These are phyloP conservation scores for Mucor lusitanicus DNA, from an alignment of 371 early-diverging fungal genomes.

Conservation along the genomic window DNA sequence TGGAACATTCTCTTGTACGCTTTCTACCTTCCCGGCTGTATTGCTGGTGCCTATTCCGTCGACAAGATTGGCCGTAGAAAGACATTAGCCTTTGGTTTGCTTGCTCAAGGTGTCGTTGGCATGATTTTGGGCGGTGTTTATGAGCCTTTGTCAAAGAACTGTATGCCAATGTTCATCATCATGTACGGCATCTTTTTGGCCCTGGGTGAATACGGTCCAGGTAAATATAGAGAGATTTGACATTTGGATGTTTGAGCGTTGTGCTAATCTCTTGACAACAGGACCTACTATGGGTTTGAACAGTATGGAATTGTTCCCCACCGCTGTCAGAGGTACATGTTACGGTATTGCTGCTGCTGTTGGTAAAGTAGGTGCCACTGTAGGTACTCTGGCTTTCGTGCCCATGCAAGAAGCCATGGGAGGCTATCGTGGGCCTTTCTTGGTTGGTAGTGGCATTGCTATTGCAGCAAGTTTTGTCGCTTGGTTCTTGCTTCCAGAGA, in stretches of 20 bases:
- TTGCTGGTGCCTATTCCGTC: conserved; percentile 54
- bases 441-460: conserved; percentile 42
- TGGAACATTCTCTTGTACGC: conserved; percentile 63
- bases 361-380: conserved; percentile 58
- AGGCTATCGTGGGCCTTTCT: conserved; percentile 40
- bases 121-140: conserved; percentile 60
- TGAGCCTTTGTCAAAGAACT: conserved; percentile 45
- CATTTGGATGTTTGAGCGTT: too few species aligned
- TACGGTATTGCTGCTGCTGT: conserved; percentile 66
- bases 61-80: conserved; percentile 62
- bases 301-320: conserved; percentile 59
- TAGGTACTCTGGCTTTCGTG: conserved; percentile 44
- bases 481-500: conserved; percentile 36
- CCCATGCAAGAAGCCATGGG: conserved; percentile 46
- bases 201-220: conserved; percentile 64
- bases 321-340: conserved; percentile 63
- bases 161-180: conserved; percentile 62
- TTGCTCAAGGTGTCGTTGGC: conserved; percentile 57
- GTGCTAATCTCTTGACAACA: too few species aligned
- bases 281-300: conserved; percentile 52
- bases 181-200: conserved; percentile 64
- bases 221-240: conserved; percentile 25
- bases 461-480: conserved; percentile 34
- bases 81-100: conserved; percentile 59
- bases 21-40: conserved; percentile 63